Conservation (phyloP, 768 basidiomycete species). For the Hericium coralloides region DNA sequence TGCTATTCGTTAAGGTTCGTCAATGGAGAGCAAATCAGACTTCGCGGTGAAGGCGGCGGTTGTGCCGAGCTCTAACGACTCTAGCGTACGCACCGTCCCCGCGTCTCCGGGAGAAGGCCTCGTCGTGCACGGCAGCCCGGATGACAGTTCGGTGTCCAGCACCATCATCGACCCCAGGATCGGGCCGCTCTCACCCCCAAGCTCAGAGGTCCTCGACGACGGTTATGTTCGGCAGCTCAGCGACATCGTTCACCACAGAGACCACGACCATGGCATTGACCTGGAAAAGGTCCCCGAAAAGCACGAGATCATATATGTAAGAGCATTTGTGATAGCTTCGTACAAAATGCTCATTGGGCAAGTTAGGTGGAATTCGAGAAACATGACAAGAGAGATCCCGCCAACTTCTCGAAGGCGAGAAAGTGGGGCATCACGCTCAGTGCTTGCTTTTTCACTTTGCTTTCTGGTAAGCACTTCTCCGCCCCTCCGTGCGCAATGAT, state of each 20-base stretch:
- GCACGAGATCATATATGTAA: not conserved
- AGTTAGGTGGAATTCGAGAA: conserved; percentile 27
- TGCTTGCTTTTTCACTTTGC: conserved; percentile 38
- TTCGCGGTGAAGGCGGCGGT: too few species aligned
- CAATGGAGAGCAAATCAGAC: too few species aligned
- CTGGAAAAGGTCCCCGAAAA: not conserved
- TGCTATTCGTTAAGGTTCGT: too few species aligned
- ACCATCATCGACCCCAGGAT: not conserved
- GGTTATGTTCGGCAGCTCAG: not conserved
- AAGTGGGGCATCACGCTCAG: conserved; percentile 35
- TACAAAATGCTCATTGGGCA: not conserved
- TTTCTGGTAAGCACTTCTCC: conserved; percentile 31
- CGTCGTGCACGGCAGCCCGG: too few species aligned
- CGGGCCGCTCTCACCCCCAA: not conserved
- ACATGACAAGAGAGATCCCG: conserved; percentile 24
- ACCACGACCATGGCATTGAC: not conserved
- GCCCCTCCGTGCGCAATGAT: not conserved
- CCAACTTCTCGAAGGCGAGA: conserved; percentile 20
- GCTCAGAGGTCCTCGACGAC: not conserved
- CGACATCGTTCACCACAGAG: not conserved
- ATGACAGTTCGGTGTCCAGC: too few species aligned
- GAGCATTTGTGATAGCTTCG: not conserved
- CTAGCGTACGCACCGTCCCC: too few species aligned
- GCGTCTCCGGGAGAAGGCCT: too few species aligned
- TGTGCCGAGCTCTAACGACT: too few species aligned